Conservation (phyloP, 2,329 filamentous ascomycete species). For the Proliferodiscus dingleyae region DNA sequence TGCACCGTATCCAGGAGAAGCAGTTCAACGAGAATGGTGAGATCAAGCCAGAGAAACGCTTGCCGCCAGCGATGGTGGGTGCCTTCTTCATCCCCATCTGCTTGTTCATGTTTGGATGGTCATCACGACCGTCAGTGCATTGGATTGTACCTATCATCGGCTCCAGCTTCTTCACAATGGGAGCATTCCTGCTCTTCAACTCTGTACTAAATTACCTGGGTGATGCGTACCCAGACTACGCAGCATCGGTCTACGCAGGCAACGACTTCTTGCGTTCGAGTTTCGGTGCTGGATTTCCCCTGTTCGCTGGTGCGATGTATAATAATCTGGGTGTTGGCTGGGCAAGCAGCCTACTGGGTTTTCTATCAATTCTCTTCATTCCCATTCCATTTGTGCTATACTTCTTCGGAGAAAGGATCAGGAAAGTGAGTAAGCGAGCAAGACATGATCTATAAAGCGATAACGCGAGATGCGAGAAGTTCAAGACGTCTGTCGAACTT, state of each 20-base stretch:
- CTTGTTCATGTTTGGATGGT: conserved; percentile 54
- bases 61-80: conserved; percentile 49
- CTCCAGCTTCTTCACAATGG: conserved; percentile 36
- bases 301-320: conserved; percentile 33
- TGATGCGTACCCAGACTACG: conserved; percentile 35
- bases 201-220: conserved; percentile 39
- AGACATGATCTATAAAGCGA: conserved; percentile 20
- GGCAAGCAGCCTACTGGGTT: conserved; percentile 32
- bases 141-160: conserved; percentile 55
- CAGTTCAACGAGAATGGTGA: conserved; percentile 44
- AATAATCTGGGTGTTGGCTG: conserved; percentile 31
- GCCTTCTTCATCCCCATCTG: conserved; percentile 50
- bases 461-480: neutral
- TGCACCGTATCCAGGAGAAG: conserved; percentile 43
- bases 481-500: no score
- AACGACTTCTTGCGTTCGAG: conserved; percentile 34
- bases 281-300: conserved; percentile 34
- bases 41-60: conserved; percentile 46
- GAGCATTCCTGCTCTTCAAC: conserved; percentile 43
- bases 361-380: conserved; percentile 29
- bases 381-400: conserved; percentile 26
- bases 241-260: conserved; percentile 35
- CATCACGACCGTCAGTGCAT: conserved; percentile 43
- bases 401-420: conserved; percentile 21
- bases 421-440: conserved; percentile 20